phyloP scores from a whole-genome alignment of 2,329 filamentous ascomycete species.

The Hansfordia pulvinata region DNA sequence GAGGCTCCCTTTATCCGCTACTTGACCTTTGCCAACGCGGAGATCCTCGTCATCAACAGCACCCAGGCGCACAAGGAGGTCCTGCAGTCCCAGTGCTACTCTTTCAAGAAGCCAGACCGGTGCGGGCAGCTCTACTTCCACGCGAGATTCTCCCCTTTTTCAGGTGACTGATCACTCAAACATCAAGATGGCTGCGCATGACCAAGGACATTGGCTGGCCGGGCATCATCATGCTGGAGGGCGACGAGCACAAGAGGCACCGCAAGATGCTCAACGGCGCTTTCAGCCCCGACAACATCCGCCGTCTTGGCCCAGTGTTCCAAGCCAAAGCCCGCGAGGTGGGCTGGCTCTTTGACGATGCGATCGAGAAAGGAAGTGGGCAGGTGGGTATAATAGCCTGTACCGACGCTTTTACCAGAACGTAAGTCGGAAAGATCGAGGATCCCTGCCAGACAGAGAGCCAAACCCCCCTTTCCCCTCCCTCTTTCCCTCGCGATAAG shows the following conservation, averaged over 20 bases:
- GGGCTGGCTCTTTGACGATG: slow-evolving; percentile 13
- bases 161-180: too few relatives aligned
- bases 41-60: slow-evolving; percentile 22
- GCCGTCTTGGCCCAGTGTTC: slow-evolving; percentile 22
- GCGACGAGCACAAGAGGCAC: slow-evolving; percentile 18
- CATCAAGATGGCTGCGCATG: too few relatives aligned
- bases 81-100: slow-evolving; percentile 23
- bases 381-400: too few relatives aligned
- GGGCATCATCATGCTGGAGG: slow-evolving; percentile 23
- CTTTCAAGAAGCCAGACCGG: slow-evolving; percentile 21
- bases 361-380: slow-evolving; percentile 12
- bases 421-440: too few relatives aligned
- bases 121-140: too few relatives aligned
- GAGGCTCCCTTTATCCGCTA: slow-evolving; percentile 24
- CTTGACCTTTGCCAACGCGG: slow-evolving; percentile 18
- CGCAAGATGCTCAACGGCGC: slow-evolving; percentile 18
- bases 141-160: too few relatives aligned
- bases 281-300: slow-evolving; percentile 21
- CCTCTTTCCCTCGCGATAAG: too few relatives aligned
- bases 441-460: too few relatives aligned
- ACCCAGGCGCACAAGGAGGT: slow-evolving; percentile 21
- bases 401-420: too few relatives aligned
- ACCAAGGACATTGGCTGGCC: slow-evolving; percentile 20
- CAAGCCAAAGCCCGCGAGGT: slow-evolving; percentile 17
- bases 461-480: too few relatives aligned